phyloP scores from a whole-genome alignment of 495 filamentous ascomycete species.

The Hypoxylon crocopeplum region DNA sequence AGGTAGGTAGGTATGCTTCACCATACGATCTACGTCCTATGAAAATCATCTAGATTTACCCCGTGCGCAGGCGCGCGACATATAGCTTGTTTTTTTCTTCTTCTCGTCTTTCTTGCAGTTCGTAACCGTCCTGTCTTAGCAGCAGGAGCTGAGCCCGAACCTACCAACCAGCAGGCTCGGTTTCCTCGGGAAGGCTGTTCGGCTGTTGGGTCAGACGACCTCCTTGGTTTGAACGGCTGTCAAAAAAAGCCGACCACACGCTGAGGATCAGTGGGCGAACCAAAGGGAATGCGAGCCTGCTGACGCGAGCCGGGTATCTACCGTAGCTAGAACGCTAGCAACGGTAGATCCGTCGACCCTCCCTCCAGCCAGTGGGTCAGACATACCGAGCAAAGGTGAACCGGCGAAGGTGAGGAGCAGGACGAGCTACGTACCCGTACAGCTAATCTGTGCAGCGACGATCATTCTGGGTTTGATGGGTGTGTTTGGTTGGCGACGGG shows the following conservation, averaged over 20 bases:
- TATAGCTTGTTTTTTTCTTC: too few species aligned
- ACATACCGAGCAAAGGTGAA: conserved; percentile 38
- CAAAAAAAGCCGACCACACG: conserved; percentile 12
- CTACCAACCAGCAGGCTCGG: conserved; percentile 25
- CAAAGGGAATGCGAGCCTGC: conserved; percentile 27
- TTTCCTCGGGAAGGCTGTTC: conserved; percentile 26
- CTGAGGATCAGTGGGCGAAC: conserved; percentile 16
- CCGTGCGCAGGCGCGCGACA: conserved; percentile 9
- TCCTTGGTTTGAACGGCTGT: not conserved
- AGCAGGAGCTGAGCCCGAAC: conserved; percentile 28
- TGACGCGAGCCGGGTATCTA: conserved; percentile 34
- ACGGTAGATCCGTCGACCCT: conserved; percentile 26
- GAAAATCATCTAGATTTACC: conserved; percentile 37
- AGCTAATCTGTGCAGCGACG: conserved; percentile 25
- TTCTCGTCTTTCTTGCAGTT: conserved; percentile 8
- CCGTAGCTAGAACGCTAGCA: conserved; percentile 27
- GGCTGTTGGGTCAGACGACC: conserved; percentile 25
- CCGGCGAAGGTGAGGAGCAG: conserved; percentile 25
- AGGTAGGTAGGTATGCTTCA: too few species aligned
- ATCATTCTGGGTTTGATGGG: conserved; percentile 23
- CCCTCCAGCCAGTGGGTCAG: conserved; percentile 7
- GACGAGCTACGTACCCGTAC: conserved; percentile 23
- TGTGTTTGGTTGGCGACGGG: conserved; percentile 10
- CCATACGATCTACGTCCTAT: conserved; percentile 34
- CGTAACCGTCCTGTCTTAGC: conserved; percentile 1